Conservation (phyloP, 805 yeast species). For the Ogataea degrootiae region DNA sequence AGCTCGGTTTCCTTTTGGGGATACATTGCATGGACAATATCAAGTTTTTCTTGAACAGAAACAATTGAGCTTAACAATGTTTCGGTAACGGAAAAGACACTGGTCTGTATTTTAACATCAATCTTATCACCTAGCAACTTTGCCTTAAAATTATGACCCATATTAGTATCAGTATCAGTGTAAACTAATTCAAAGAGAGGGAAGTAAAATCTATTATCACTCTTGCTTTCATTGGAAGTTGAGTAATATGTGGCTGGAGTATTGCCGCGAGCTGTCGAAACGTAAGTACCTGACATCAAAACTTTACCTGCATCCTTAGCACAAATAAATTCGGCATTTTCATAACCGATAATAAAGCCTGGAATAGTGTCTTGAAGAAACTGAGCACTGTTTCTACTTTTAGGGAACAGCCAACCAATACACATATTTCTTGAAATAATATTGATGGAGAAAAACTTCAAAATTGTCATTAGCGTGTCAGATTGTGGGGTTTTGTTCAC, state of each 20-base stretch:
- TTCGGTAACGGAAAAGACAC: conserved; percentile 52
- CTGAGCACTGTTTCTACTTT: conserved; percentile 26
- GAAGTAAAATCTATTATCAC: conserved; percentile 58
- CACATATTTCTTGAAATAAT: conserved; percentile 62
- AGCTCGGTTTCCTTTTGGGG: neutral
- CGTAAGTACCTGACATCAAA: conserved; percentile 61
- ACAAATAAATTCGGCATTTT: conserved; percentile 61
- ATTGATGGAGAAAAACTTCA: conserved; percentile 47
- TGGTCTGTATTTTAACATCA: conserved; percentile 60
- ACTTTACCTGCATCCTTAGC: conserved; percentile 62
- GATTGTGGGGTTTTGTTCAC: conserved; percentile 1
- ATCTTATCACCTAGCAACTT: conserved; percentile 62
- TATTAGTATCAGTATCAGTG: conserved; percentile 19
- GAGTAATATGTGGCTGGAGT: conserved; percentile 43
- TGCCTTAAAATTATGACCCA: conserved; percentile 37
- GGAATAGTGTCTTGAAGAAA: conserved; percentile 31
- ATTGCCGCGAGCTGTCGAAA: conserved; percentile 66
- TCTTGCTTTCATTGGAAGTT: conserved; percentile 38
- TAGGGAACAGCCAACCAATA: conserved; percentile 73
- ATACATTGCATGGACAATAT: conserved; percentile 1
- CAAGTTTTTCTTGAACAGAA: conserved; percentile 22
- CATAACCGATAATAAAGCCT: conserved; percentile 78
- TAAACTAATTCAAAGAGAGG: conserved; percentile 62
- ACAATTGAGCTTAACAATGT: conserved; percentile 43
- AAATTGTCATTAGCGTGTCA: conserved; percentile 16